Base-by-base conservation (phyloP, 2,329 filamentous ascomycete genomes). In the Cladosporium sp. region DNA sequence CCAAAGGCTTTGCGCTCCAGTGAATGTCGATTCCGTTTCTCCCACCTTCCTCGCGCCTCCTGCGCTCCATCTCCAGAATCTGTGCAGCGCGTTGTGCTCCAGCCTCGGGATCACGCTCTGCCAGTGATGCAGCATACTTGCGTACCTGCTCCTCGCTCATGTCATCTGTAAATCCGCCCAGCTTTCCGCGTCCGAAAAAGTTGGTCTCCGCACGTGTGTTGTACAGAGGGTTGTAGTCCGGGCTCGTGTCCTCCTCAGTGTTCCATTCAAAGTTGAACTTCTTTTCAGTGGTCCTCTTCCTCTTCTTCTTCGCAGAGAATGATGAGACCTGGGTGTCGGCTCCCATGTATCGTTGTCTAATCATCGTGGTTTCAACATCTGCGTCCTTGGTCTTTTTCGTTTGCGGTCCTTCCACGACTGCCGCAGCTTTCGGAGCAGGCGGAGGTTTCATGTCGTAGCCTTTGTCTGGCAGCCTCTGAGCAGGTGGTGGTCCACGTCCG, bases 241-340 rank as follows among this genome's bases (percentile, higher is more conserved):
- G 86, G 69, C 89, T 94, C 0, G 95, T 99, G 78, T 99, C 95
- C 75, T 99, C 95, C 67, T 96, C 91, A 0, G 88, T 86, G 72
- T 97, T 96, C 95, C 95, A 99, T 73, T 96, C 95, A 73, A 99
- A 99, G 74, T 97, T 99, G 82, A 99, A 99, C 77, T 99, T 98
- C 79, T 93, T 92, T 75, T 97, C 94, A 1, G 92, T 95, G 1
- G 93, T 96, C 68, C 94, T 86, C 81, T 91, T 91, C 65, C 94
- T 87, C 83, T 98, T 98, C 85, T 98, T 99, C 81, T 95, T 92
- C 1, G 93, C 93, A 0, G 93, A 96, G 75, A 98, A 97, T 44
- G 86, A 96, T 5, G 91, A 93, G 69, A 89, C 87, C 70, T 95
- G 96, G 62, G 91, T 88, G 69, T 97, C 92, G 0, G 92, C 90